phyloP scores from a whole-genome alignment of 441 rosid genomes.

The Isatis lusitanica region DNA sequence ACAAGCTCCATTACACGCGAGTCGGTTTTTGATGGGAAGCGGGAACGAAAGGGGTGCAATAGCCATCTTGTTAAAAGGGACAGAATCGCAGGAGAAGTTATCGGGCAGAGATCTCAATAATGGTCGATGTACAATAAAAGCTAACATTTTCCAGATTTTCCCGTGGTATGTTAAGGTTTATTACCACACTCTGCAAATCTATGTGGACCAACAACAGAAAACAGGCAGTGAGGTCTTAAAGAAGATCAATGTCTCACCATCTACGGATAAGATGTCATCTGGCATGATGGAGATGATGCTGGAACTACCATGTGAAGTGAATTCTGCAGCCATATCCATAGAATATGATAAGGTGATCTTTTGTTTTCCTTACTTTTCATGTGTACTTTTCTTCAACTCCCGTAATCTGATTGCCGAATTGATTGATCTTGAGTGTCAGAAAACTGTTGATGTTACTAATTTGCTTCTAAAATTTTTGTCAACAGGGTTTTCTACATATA shows the following conservation, averaged over 20 bases:
- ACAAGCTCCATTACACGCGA: slow-evolving; percentile 74
- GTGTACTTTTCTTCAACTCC: not conserved
- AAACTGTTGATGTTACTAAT: slow-evolving; percentile 12
- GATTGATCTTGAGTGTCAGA: not conserved
- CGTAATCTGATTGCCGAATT: not conserved
- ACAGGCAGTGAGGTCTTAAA: slow-evolving; percentile 50
- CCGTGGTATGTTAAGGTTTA: slow-evolving; percentile 97
- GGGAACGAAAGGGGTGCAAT: slow-evolving; percentile 97
- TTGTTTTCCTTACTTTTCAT: not conserved
- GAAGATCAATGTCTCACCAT: slow-evolving; percentile 77
- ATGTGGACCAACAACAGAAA: slow-evolving; percentile 66
- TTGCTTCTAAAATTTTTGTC: slow-evolving; percentile 21
- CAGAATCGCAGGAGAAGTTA: slow-evolving; percentile 41
- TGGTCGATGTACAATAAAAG: slow-evolving; percentile 54
- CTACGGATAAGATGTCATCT: slow-evolving; percentile 86
- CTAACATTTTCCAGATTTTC: slow-evolving; percentile 81
- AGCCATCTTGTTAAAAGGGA: slow-evolving; percentile 75
- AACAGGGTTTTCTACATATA: slow-evolving; percentile 86
- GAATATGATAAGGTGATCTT: slow-evolving; percentile 87
- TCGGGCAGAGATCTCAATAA: slow-evolving; percentile 17
- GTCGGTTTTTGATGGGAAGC: slow-evolving; percentile 93
- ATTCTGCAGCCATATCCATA: slow-evolving; percentile 70
- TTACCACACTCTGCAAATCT: slow-evolving; percentile 68
- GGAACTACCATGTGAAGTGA: slow-evolving; percentile 71
- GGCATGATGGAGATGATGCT: slow-evolving; percentile 90